Percentiles rank a stretch among this genome's conserved stretches.
Conservation (phyloP, 768 basidiomycete genomes). For the Tubosaeta brunneosetosa region DNA sequence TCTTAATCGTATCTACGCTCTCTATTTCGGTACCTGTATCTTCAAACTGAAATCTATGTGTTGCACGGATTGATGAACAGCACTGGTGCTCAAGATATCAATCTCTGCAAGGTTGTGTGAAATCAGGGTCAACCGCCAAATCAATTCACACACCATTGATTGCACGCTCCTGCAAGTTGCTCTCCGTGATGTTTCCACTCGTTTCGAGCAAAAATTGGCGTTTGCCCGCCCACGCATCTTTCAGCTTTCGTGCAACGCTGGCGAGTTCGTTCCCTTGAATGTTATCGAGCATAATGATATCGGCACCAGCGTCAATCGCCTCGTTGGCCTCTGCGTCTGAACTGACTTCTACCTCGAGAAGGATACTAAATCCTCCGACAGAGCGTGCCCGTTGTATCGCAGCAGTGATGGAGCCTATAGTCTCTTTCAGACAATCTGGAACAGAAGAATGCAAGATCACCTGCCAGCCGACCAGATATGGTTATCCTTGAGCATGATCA, state of each 20-base stretch:
- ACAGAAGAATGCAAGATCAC: constrained; percentile 9
- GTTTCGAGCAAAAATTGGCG: constrained; percentile 88
- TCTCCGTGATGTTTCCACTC: constrained; percentile 91
- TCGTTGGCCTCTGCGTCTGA: constrained; percentile 90
- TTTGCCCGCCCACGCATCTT: constrained; percentile 74
- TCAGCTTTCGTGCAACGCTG: constrained; percentile 62
- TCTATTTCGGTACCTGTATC: constrained; percentile 64
- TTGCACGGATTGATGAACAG: constrained; percentile 85
- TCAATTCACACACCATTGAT: constrained; percentile 60
- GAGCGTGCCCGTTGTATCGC: constrained; percentile 82
- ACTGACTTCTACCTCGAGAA: constrained; percentile 91
- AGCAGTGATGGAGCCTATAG: constrained; percentile 78
- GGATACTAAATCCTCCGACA: constrained; percentile 87
- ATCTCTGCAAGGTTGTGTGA: constrained; percentile 55
- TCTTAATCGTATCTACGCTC: constrained; percentile 6
- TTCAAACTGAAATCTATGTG: constrained; percentile 98
- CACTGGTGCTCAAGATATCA: constrained; percentile 90
- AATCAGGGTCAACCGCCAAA: background rate
- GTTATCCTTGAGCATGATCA: constrained; percentile 99
- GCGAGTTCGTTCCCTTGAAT: constrained; percentile 74
- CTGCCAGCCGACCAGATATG: constrained; percentile 95
- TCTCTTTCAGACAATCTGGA: constrained; percentile 5
- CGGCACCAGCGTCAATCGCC: constrained; percentile 94
- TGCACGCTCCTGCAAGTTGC: constrained; percentile 73
- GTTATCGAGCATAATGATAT: constrained; percentile 95